These are phyloP conservation scores for Pouteria glomerata DNA, from an alignment of 148 eudicot species.

Conservation along the genomic window DNA sequence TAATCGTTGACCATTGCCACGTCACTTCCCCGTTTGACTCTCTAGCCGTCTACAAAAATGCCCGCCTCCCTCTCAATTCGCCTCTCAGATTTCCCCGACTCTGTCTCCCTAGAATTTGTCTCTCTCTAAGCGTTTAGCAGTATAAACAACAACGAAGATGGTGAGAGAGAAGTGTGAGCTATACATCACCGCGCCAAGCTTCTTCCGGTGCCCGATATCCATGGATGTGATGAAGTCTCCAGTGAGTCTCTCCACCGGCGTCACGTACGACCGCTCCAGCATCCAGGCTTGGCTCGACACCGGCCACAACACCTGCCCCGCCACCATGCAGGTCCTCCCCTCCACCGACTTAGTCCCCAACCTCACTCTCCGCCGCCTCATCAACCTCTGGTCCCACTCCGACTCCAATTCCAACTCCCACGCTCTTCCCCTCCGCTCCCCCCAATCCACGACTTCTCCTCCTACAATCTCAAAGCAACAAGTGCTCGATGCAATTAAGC, in stretches of 20 bases:
- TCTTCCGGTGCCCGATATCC: slow-evolving; percentile 58
- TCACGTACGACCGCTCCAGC: slow-evolving; percentile 67
- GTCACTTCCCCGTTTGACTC: slow-evolving; percentile 16
- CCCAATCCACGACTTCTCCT: background rate
- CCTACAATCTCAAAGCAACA: slow-evolving; percentile 10
- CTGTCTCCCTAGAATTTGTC: background rate
- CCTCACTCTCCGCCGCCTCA: slow-evolving; percentile 60
- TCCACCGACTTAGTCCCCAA: slow-evolving; percentile 63
- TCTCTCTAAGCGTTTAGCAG: too few species aligned
- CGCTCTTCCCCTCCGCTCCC: slow-evolving; percentile 11
- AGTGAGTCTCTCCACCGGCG: slow-evolving; percentile 59
- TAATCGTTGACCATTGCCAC: slow-evolving; percentile 15
- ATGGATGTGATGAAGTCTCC: slow-evolving; percentile 71
- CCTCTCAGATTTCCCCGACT: background rate
- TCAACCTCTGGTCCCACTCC: slow-evolving; percentile 45
- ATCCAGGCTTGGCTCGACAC: slow-evolving; percentile 59
- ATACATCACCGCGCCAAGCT: slow-evolving; percentile 44
- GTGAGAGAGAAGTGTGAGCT: slow-evolving; percentile 28
- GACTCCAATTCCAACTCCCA: too few species aligned
- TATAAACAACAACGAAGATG: too few species aligned
- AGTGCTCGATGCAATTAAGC: slow-evolving; percentile 4
- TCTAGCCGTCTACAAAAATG: background rate
- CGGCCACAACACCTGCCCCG: slow-evolving; percentile 75
- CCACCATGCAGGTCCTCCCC: slow-evolving; percentile 59
- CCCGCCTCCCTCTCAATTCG: background rate